phyloP scores from a whole-genome alignment of 495 filamentous ascomycete genomes.

The Trichoderma asperelloides region DNA sequence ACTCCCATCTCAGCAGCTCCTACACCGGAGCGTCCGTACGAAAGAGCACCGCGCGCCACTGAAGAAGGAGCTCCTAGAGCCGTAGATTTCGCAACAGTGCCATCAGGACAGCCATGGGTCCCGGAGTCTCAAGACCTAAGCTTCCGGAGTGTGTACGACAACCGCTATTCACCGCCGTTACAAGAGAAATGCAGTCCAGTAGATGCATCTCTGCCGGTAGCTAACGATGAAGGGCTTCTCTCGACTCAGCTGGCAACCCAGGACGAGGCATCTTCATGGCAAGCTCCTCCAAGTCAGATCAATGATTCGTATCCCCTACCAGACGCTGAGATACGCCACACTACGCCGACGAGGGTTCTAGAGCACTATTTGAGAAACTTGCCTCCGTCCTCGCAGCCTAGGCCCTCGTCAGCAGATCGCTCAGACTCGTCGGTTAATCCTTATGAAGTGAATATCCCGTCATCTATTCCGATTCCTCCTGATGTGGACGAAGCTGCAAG shows the following conservation, averaged over 20 bases:
- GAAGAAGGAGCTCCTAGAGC: background rate
- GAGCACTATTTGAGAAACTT: background rate
- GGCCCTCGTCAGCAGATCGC: background rate
- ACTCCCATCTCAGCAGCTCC: conserved; percentile 9
- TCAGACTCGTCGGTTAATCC: background rate
- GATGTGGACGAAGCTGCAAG: background rate
- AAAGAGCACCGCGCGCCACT: background rate
- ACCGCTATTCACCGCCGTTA: conserved; percentile 31
- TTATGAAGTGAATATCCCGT: background rate
- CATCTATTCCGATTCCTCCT: background rate
- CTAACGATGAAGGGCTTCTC: background rate
- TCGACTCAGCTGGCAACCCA: background rate
- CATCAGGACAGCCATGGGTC: conserved; percentile 6
- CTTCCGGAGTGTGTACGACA: conserved; percentile 37
- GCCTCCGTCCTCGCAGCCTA: background rate
- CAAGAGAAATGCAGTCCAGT: background rate
- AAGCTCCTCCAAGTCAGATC: conserved; percentile 7
- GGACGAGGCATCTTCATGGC: background rate
- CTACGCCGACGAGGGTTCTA: conserved; percentile 7
- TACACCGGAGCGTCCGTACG: conserved; percentile 9
- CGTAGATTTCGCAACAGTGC: background rate
- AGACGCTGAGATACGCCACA: background rate
- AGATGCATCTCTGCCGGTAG: background rate
- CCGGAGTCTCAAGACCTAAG: conserved; percentile 29
- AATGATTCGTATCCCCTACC: conserved; percentile 10